These are phyloP conservation scores for Starmerella apis DNA, from an alignment of 805 yeast genomes.

Conservation along the genomic window DNA sequence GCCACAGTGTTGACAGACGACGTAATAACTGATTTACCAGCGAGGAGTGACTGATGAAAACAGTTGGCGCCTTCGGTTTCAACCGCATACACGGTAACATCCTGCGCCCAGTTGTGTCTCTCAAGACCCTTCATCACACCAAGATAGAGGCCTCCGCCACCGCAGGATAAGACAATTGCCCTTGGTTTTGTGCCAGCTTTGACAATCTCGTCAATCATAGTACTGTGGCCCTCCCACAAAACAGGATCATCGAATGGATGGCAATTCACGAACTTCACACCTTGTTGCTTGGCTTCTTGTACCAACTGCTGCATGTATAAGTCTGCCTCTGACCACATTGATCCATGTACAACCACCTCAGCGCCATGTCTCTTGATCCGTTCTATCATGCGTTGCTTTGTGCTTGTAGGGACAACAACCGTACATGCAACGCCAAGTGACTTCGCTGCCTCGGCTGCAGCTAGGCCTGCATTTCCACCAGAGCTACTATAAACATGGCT, in stretches of 20 bases:
- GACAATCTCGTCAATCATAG: slow-evolving; percentile 77
- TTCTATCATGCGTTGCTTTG: slow-evolving; percentile 39
- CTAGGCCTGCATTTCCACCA: slow-evolving; percentile 96
- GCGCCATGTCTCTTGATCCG: slow-evolving; percentile 44
- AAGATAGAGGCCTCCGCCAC: slow-evolving; percentile 90
- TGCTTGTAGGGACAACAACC: slow-evolving; percentile 48
- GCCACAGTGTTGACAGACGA: slow-evolving; percentile 45
- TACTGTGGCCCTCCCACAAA: slow-evolving; percentile 92
- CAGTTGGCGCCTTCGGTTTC: slow-evolving; percentile 39
- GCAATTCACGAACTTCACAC: slow-evolving; percentile 72
- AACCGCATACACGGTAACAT: slow-evolving; percentile 37
- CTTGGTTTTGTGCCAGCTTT: slow-evolving; percentile 57
- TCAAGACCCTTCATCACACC: slow-evolving; percentile 80
- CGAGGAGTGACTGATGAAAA: slow-evolving; percentile 41
- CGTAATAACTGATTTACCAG: slow-evolving; percentile 38
- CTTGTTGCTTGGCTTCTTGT: slow-evolving; percentile 36
- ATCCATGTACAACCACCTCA: slow-evolving; percentile 46
- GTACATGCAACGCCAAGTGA: slow-evolving; percentile 47
- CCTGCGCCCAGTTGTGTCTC: slow-evolving; percentile 36
- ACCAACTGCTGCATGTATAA: slow-evolving; percentile 62
- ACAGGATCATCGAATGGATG: slow-evolving; percentile 93
- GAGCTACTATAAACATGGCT: slow-evolving; percentile 65
- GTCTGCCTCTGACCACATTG: slow-evolving; percentile 71
- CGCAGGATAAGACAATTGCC: slow-evolving; percentile 85
- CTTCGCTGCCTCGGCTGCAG: slow-evolving; percentile 82